phyloP scores from a whole-genome alignment of 2,329 filamentous ascomycete genomes.

The Pseudomassariella vexata region DNA sequence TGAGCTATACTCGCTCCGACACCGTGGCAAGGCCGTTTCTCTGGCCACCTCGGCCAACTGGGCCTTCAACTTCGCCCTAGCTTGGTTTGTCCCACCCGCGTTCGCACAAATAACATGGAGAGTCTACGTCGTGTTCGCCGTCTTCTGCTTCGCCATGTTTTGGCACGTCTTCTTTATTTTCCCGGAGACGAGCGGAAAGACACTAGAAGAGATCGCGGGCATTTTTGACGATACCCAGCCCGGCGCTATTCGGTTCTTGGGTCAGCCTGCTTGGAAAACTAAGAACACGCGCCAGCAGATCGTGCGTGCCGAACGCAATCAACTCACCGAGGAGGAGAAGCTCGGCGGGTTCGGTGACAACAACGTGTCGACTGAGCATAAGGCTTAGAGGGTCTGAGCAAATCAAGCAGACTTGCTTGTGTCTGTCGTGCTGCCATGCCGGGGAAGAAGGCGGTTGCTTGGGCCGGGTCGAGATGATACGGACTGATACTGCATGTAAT shows the following conservation, averaged over 20 bases:
- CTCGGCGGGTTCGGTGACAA: too few species aligned
- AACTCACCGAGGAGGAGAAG: slow-evolving; percentile 29
- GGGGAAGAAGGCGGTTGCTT: too few species aligned
- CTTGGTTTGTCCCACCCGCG: slow-evolving; percentile 39
- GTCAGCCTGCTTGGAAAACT: slow-evolving; percentile 37
- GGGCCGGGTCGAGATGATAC: too few species aligned
- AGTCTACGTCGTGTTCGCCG: slow-evolving; percentile 45
- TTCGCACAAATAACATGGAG: slow-evolving; percentile 43
- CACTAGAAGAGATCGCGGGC: slow-evolving; percentile 45
- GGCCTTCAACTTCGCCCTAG: slow-evolving; percentile 44
- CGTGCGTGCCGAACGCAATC: slow-evolving; percentile 26
- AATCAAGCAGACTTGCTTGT: too few species aligned
- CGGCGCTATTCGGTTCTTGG: slow-evolving; percentile 30
- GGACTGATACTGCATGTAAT: too few species aligned
- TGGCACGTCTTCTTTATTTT: slow-evolving; percentile 49
- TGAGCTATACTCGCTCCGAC: slow-evolving; percentile 40
- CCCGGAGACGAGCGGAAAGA: slow-evolving; percentile 51
- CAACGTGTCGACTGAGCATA: slow-evolving; percentile 15
- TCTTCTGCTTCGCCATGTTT: slow-evolving; percentile 46
- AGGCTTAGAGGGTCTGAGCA: too few species aligned
- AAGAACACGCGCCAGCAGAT: slow-evolving; percentile 26
- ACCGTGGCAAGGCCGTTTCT: slow-evolving; percentile 47
- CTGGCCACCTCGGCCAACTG: slow-evolving; percentile 45
- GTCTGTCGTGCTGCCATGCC: too few species aligned
- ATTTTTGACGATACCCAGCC: slow-evolving; percentile 37